A percentile compares a stretch with the other conserved stretches of the same genome.
These are phyloP conservation scores for Solanum infundibuliforme DNA, from an alignment of 257 asterid species.

Conservation along the genomic window DNA sequence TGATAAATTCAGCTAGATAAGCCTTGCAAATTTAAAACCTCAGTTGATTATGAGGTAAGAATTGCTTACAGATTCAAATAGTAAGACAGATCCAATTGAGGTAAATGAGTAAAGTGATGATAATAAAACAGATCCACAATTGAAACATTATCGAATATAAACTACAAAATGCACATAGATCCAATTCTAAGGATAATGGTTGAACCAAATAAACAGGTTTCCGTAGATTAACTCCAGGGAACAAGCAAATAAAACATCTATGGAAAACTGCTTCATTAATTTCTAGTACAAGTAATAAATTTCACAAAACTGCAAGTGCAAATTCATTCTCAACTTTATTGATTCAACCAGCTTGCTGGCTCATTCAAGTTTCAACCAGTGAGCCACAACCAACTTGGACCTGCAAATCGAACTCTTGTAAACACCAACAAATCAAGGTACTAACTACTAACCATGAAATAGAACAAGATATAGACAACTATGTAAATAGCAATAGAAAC, in stretches of 20 bases:
- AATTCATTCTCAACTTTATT: background rate
- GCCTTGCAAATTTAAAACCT: background rate
- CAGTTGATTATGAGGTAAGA: background rate
- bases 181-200: background rate
- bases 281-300: background rate
- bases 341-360: background rate
- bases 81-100: background rate
- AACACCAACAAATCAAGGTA: background rate
- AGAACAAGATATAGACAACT: background rate
- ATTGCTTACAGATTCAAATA: background rate
- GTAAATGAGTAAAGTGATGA: background rate
- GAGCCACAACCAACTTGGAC: background rate
- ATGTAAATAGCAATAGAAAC: background rate
- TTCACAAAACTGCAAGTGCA: background rate
- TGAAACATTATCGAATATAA: background rate
- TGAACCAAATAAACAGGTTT: too few relatives aligned
- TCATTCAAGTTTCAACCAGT: background rate
- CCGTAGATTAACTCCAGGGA: too few relatives aligned
- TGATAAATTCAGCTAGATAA: background rate
- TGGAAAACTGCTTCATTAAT: too few relatives aligned
- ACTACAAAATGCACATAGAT: background rate
- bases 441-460: background rate
- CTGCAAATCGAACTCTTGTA: background rate
- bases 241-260: too few relatives aligned
- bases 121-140: background rate